Base-by-base conservation (phyloP, 2,329 filamentous ascomycete genomes). In the Cytospora piceae region DNA sequence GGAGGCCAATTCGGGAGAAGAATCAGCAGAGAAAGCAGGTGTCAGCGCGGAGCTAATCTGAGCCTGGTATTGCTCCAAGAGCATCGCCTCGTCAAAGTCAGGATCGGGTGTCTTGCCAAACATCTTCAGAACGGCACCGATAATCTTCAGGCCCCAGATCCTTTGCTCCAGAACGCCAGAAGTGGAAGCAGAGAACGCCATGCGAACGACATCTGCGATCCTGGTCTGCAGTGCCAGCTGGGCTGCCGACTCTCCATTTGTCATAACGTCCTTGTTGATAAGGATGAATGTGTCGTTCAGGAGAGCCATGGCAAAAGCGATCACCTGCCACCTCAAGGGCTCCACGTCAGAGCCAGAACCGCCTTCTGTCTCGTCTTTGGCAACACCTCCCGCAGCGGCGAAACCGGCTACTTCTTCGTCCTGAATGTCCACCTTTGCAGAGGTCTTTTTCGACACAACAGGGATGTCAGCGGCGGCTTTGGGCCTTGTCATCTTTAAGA, bases 371-470 rank as follows among this genome's bases (percentile, higher is more conserved):
- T 85, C 83, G 58, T 90, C 85, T 58, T 85, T 86, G 5, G 78
- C 81, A 4, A 81, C 85, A 31, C 87, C 89, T 32, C 84, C 84
- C 1, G 90, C 88, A n/a, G 89, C 87, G 37, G 94, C 94, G 73
- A 99, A 98, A 0, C 95, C 95, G 61, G 95, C 95, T 42, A 97
- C 94, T 76, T 99, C 96, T 75, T 99, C 95, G 74, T 99, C 95
- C 69, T 94, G 91, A 0, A 98, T 79, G 71, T 99, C 95, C n/a
- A 92, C 84, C 15, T 85, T 82, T 4, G 83, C 81, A 12, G 80
- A 82, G 8, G 78, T 75, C 71, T 81, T 85, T 14, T 80, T 76
- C 4, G 81, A 78, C 14, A 76, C 74, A 22, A 78, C 78, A 6
- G 78, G 74, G 0, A 81, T 75, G 53, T 85, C 82, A 32, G 87